Evolutionary conservation across 1,139 yeast species (phyloP).

Genomic region (Zygosaccharomyces sapae): DNA sequence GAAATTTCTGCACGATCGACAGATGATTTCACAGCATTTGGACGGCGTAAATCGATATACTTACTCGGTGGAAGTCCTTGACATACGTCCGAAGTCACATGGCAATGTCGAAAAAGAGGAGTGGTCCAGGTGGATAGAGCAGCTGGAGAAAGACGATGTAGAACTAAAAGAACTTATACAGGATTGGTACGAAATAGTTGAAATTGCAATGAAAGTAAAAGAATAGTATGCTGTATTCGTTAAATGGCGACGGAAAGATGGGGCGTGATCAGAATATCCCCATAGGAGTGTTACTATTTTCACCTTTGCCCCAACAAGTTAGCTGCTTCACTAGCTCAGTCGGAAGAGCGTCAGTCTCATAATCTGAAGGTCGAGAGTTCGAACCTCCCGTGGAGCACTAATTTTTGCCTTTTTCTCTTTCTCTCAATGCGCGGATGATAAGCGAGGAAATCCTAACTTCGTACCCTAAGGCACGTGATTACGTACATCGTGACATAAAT

Average conservation of each 20-base stretch:
- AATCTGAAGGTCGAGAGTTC: constrained; percentile 49
- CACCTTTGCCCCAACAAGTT: no score
- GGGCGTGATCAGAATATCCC: no score
- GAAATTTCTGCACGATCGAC: constrained; percentile 1
- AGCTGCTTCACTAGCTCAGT: constrained; percentile 44
- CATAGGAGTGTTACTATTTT: no score
- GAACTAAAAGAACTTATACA: constrained; percentile 19
- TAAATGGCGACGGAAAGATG: no score
- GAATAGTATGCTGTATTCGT: no score
- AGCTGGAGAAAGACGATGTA: constrained; percentile 1
- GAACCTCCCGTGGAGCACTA: constrained; percentile 55
- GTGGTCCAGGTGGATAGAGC: constrained; percentile 2
- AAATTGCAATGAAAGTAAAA: not conserved
- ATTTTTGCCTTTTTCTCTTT: no score
- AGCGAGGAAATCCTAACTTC: no score
- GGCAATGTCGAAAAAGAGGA: constrained; percentile 1
- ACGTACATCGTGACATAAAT: no score
- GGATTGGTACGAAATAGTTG: constrained; percentile 24
- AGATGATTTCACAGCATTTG: constrained; percentile 8
- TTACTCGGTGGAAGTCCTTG: constrained; percentile 17
- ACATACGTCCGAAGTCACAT: constrained; percentile 8
- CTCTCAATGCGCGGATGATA: no score
- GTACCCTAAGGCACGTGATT: no score
- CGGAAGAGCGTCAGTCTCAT: constrained; percentile 50
- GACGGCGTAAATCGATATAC: constrained; percentile 20